Base-by-base conservation (phyloP, 2,329 filamentous ascomycete genomes). In the Alternaria brassicicola region DNA sequence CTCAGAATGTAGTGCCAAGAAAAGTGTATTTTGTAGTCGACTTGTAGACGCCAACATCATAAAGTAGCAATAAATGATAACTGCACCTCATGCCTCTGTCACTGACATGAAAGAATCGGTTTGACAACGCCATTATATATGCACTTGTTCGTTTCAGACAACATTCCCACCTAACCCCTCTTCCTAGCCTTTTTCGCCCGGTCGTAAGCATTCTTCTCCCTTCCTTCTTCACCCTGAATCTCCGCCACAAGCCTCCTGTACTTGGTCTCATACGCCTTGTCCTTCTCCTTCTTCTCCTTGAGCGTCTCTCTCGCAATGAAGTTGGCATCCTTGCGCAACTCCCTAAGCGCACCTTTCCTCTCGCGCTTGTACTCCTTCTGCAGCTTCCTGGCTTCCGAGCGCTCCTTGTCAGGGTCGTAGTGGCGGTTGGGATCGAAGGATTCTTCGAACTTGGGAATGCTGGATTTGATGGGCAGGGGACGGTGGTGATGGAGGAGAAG, bases 251-350 rank as follows among this genome's bases (percentile, higher is more conserved):
- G 83, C 65, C 90, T 87, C 84, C 90, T 91, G 83, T 94, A 96
- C 85, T 98, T 98, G 84, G 91, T 91, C 83, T 98, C 94, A 83
- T 99, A 98, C 65, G 91, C 93, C 57, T 86, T 87, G 82, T 98
- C 95, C 81, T 88, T 89, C 81, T 91, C 91, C 85, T 93, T 97
- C 88, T 98, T 98, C 82, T 96, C 85, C 70, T 87, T 86, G 71
- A 99, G 83, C 78, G 91, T 91, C 85, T 97, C 93, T 67, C 94
- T 85, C 31, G 93, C 92, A 81, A 98, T 88, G 75, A 99, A 98
- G 77, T 90, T 92, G 54, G 93, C 91, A 72, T 99, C 96, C 84
- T 97, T 98, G 75, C 95, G 87, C 69, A 99, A 82, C 80, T 99
- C 95, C 68, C 95, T 87, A 83, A 99, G 86, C 6, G 93, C 94